Evolutionary conservation across 495 filamentous ascomycete genomes (phyloP), one percentile per base, ranked within the genome.

Genomic region (Tuber borchii): DNA sequence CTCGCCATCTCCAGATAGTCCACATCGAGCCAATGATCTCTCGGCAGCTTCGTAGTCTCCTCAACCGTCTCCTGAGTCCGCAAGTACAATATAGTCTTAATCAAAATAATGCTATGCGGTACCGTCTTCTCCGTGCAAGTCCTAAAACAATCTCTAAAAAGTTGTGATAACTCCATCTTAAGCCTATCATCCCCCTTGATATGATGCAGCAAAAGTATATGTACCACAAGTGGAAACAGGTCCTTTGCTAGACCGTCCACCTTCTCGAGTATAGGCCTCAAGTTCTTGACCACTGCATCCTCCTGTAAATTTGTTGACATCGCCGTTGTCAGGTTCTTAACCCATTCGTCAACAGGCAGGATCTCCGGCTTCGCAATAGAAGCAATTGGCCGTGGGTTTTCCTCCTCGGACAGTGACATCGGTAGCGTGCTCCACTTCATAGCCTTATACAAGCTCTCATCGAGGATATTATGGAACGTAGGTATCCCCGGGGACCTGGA

Each of bases 41-140:
- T 90, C 78, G 97, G 91, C 61, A 89, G 90, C 73, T 91, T 91
- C 0, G 93, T 95, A 2, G 84, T 83, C 83, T 99, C 96, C 9
- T 88, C 85, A 2, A 90, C 90, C n/a, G 89, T 80, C n/a, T 87
- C 87, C 82, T 95, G 94, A 12, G 91, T 93, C 37, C 93, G 90
- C 56, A 99, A 87, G 80, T 97, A 98, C n/a, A 98, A 85, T 72
- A 98, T 87, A 19, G 90, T 90, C 73, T 91, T 91, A 48, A 97
- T 87, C 1, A 97, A 86, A 74, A 93, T 85, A 34, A 85, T 86
- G 44, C 87, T 84, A 83, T 89, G 87, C 10, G 87, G 83, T 39
- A 86, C 82, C 5, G 83, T 87, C 7, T 79, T 79, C 34, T 85
- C 84, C 16, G 74, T 74, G n/a, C 81, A 70, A 73, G 71, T 71